Percentiles rank a stretch among this genome's conserved stretches.
phyloP scores from a whole-genome alignment of 192 early-diverging fungal species.

The Gonapodya sp. region DNA sequence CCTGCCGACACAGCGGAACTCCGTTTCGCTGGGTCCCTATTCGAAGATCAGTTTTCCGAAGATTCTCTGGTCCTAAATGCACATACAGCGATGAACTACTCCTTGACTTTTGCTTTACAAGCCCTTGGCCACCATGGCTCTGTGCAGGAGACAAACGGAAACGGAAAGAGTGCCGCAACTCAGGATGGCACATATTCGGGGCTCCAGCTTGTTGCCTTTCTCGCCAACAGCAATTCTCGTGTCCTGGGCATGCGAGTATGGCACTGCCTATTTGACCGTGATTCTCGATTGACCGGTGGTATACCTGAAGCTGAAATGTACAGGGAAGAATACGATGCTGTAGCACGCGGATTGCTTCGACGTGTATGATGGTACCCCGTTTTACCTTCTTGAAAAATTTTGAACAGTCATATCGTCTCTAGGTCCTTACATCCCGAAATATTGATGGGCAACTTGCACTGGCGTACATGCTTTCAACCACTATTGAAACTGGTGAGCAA shows the following conservation, averaged over 20 bases:
- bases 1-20: not conserved
- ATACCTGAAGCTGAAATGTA: too few species aligned
- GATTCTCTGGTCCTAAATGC: slow-evolving; percentile 53
- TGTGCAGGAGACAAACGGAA: not conserved
- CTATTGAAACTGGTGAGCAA: slow-evolving; percentile 13
- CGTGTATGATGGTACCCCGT: too few species aligned
- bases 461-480: slow-evolving; percentile 27
- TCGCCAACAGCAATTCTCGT: not conserved
- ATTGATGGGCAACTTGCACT: slow-evolving; percentile 35
- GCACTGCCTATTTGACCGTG: not conserved
- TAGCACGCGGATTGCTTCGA: too few species aligned
- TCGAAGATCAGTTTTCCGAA: slow-evolving; percentile 40
- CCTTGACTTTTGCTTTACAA: not conserved
- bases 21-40: slow-evolving; percentile 25
- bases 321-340: too few species aligned
- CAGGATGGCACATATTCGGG: not conserved
- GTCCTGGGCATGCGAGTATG: not conserved
- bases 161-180: slow-evolving; percentile 5
- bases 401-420: too few species aligned
- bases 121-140: not conserved
- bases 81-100: slow-evolving; percentile 30
- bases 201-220: not conserved
- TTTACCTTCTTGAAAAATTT: too few species aligned
- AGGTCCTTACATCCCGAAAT: slow-evolving; percentile 24
- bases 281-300: slow-evolving; percentile 8